Base-by-base conservation (phyloP, 495 filamentous ascomycete genomes). In the Neurospora discreta region DNA sequence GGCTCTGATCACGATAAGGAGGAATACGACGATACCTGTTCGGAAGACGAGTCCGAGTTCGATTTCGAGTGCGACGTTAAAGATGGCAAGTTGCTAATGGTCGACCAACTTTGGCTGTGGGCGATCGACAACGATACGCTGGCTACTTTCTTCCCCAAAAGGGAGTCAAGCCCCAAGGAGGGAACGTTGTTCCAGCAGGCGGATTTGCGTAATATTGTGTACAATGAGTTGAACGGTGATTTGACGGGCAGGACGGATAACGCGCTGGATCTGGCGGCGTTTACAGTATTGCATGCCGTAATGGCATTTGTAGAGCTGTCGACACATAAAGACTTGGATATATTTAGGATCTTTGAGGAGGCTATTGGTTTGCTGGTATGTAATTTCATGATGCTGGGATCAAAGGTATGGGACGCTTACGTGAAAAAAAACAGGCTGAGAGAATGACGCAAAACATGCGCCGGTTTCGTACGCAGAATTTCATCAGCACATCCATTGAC, bases 61-160 rank as follows among this genome's bases (percentile, higher is more conserved):
- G 78, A 84, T 11, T 60, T 60, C 1, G 41, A 82, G 69, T 69
- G 80, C 30, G 72, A 82, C n/a, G 82, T 88, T 11, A 81, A 84
- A 68, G 84, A 90, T 39, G 86, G 86, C 0, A 89, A 90, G 74
- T 85, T 90, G 18, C 80, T 91, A 15, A 91, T 91, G 89, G 89
- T 92, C 9, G 89, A 91, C 73, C 89, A 91, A 72, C 80, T 92
- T 5, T 91, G 89, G 90, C 77, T 91, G 1, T 92, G 88, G 88
- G 86, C 89, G 16, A 84, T 90, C 7, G 85, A 90, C 71, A 82
- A 82, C 82, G 83, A 74, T 8, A 88, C 85, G 3, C 74, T 90
- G 40, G 80, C 85, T 10, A 89, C 89, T 0, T 90, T 89, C 77
- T 90, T 90, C 72, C 86, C 88, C 1, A 82, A 81, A 71, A 80